phyloP scores from a whole-genome alignment of 768 basidiomycete genomes.

The Tulasnella sp. region DNA sequence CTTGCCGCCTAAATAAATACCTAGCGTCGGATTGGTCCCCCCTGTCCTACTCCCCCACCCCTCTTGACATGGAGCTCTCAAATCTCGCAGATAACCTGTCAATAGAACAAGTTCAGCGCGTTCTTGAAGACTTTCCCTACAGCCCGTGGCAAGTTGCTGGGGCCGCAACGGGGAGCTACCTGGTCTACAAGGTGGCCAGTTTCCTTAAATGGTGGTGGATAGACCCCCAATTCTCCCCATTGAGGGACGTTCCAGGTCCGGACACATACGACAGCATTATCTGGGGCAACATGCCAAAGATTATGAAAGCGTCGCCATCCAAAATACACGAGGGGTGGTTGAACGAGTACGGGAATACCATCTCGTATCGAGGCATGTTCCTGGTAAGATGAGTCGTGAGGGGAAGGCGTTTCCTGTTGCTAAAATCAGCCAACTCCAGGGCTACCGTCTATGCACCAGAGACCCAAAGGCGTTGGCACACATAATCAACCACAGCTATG shows the following conservation, averaged over 20 bases:
- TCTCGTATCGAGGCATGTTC: slow-evolving; percentile 47
- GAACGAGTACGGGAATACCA: slow-evolving; percentile 47
- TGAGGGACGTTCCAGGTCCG: slow-evolving; percentile 22
- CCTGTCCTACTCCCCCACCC: background rate
- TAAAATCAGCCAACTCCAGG: background rate
- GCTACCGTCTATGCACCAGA: slow-evolving; percentile 3
- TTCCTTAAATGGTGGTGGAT: slow-evolving; percentile 4
- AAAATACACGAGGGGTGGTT: slow-evolving; percentile 50
- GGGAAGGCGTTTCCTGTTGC: background rate
- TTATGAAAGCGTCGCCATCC: slow-evolving; percentile 43
- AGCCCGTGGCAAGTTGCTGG: background rate
- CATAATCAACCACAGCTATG: slow-evolving; percentile 19
- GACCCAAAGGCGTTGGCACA: slow-evolving; percentile 25
- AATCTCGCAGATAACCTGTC: background rate
- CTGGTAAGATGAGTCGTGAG: slow-evolving; percentile 8
- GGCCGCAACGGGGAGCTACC: background rate
- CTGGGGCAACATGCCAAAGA: slow-evolving; percentile 49
- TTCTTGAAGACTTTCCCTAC: background rate
- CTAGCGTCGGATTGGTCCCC: background rate
- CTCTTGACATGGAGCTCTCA: background rate
- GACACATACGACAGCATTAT: slow-evolving; percentile 35
- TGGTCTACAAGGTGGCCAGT: background rate
- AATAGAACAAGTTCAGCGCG: background rate
- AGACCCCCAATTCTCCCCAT: slow-evolving; percentile 15
- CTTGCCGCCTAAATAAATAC: background rate